These are phyloP conservation scores for Trichoderma koningiopsis DNA, from an alignment of 2,329 filamentous ascomycete species.

Conservation along the genomic window DNA sequence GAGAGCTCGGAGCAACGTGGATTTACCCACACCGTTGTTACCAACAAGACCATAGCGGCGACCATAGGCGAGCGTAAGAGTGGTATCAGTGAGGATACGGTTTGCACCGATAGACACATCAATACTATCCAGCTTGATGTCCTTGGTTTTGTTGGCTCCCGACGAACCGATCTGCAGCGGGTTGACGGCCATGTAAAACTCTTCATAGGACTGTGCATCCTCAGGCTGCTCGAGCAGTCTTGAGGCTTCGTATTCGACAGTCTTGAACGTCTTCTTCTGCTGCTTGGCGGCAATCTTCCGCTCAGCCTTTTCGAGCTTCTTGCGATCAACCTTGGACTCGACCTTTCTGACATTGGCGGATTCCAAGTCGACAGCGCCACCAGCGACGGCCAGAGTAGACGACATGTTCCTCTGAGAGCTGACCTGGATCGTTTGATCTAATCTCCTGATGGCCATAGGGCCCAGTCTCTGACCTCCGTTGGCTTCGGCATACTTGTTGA, in stretches of 20 bases:
- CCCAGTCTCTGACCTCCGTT: slow-evolving; percentile 69
- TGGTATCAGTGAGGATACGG: slow-evolving; percentile 89
- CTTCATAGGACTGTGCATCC: slow-evolving; percentile 89
- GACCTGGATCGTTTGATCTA: slow-evolving; percentile 95
- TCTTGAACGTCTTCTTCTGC: slow-evolving; percentile 98
- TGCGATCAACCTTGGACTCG: slow-evolving; percentile 94
- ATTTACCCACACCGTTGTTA: slow-evolving; percentile 99
- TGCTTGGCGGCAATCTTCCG: slow-evolving; percentile 97
- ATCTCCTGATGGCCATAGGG: slow-evolving; percentile 75
- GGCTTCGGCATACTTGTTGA: slow-evolving; percentile 73
- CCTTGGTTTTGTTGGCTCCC: slow-evolving; percentile 87
- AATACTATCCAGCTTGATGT: slow-evolving; percentile 96
- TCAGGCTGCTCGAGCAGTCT: slow-evolving; percentile 81
- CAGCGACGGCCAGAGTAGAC: slow-evolving; percentile 85
- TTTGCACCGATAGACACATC: slow-evolving; percentile 89
- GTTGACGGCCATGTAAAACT: slow-evolving; percentile 99
- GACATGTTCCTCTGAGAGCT: slow-evolving; percentile 94
- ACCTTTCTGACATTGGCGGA: slow-evolving; percentile 91
- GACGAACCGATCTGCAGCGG: slow-evolving; percentile 76
- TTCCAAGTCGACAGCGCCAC: slow-evolving; percentile 85
- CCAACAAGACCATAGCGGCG: slow-evolving; percentile 95
- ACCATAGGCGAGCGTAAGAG: slow-evolving; percentile 85
- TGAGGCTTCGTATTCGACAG: slow-evolving; percentile 95
- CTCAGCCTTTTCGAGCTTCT: slow-evolving; percentile 99
- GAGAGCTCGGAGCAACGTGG: slow-evolving; percentile 88